These are phyloP conservation scores for Steccherinum ochraceum DNA, from an alignment of 768 basidiomycete genomes.

Conservation along the genomic window DNA sequence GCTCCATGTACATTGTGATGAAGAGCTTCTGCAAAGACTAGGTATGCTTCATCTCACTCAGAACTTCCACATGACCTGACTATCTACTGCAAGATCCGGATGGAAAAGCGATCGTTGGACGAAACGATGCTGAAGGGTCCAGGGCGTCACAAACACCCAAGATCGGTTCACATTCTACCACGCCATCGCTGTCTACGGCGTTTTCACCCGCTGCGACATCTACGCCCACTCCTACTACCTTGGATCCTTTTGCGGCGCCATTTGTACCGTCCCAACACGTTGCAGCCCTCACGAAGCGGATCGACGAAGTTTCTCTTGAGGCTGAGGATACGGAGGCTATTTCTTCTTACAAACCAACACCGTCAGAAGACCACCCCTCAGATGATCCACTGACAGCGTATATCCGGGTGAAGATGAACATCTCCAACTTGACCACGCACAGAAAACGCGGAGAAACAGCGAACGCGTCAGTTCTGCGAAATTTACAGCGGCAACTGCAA, in stretches of 20 bases:
- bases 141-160: background rate
- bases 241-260: background rate
- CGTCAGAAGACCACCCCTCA: background rate
- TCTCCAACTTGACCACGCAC: constrained; percentile 38
- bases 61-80: background rate
- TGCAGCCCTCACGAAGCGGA: background rate
- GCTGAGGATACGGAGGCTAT: too few species aligned
- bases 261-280: background rate
- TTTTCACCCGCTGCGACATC: background rate
- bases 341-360: too few species aligned
- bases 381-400: constrained; percentile 55
- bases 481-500: constrained; percentile 40
- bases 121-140: background rate
- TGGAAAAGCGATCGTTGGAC: background rate
- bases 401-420: constrained; percentile 53
- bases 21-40: constrained; percentile 41
- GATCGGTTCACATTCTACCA: background rate
- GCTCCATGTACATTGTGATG: constrained; percentile 63
- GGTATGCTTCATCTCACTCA: constrained; percentile 20
- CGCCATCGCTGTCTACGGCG: background rate
- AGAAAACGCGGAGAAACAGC: constrained; percentile 22
- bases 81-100: background rate
- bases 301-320: background rate
- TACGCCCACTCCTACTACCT: background rate
- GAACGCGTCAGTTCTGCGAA: constrained; percentile 25